These are phyloP conservation scores for Trichoderma cornu-damae DNA, from an alignment of 2,329 filamentous ascomycete species.

Conservation along the genomic window DNA sequence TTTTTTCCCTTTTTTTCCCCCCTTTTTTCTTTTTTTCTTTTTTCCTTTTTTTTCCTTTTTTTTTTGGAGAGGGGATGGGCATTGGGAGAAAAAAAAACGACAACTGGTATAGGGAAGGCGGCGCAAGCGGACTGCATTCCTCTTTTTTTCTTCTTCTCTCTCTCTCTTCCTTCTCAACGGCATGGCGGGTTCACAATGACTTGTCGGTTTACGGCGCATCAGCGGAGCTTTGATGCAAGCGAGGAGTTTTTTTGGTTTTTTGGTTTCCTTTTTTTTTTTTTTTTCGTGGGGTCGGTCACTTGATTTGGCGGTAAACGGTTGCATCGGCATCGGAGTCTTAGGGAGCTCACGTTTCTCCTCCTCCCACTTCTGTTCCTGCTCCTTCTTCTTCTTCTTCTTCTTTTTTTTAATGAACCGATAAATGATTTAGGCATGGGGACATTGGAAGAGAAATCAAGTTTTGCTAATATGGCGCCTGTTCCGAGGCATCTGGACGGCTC, in stretches of 20 bases:
- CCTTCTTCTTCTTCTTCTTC: background rate
- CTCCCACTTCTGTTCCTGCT: no score
- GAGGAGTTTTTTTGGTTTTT: conserved; percentile 16
- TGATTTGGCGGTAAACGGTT: conserved; percentile 6
- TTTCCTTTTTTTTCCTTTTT: no score
- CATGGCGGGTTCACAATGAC: conserved; percentile 4
- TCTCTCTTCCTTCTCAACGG: background rate
- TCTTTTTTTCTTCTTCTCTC: background rate
- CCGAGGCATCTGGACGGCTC: background rate
- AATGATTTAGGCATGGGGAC: conserved; percentile 2
- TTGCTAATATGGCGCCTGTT: background rate
- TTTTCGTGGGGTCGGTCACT: conserved; percentile 3
- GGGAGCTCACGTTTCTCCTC: background rate
- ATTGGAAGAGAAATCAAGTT: background rate
- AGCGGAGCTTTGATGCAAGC: conserved; percentile 19
- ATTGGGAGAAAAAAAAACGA: background rate
- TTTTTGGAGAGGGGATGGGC: no score
- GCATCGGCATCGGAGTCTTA: conserved; percentile 15
- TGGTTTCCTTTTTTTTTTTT: no score
- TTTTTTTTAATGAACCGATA: conserved; percentile 1
- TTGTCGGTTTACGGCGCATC: conserved; percentile 11
- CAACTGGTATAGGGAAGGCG: conserved; percentile 4
- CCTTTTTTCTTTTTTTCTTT: no score
- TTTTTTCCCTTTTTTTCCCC: no score
- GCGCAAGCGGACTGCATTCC: conserved; percentile 1